Percentiles rank a stretch among this genome's conserved stretches.
These are phyloP conservation scores for Suillus placidus DNA, from an alignment of 768 basidiomycete species.

Conservation along the genomic window DNA sequence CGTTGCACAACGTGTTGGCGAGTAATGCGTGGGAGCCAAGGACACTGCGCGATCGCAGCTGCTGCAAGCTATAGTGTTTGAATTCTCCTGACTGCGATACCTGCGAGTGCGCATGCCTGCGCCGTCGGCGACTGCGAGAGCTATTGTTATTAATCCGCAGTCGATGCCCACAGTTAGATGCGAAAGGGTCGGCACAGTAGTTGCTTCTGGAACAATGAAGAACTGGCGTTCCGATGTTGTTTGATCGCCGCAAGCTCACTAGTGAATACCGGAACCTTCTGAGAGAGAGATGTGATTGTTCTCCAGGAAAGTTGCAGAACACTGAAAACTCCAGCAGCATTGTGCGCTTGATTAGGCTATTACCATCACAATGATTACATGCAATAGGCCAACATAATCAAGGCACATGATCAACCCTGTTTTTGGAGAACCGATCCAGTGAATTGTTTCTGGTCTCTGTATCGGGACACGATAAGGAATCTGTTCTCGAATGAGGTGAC, in stretches of 20 bases:
- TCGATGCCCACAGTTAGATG: too few species aligned
- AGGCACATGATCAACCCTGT: neutral
- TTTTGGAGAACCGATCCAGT: neutral
- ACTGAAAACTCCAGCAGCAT: neutral
- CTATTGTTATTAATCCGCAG: neutral
- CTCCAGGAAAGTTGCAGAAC: neutral
- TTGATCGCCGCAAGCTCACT: neutral
- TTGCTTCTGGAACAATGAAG: neutral
- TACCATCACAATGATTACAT: neutral
- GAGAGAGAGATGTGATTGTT: neutral
- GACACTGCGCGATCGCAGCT: neutral
- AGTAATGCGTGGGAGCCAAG: neutral
- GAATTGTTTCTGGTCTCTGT: neutral
- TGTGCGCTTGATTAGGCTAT: neutral
- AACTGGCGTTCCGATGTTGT: neutral
- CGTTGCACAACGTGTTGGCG: neutral
- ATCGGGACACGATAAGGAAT: neutral
- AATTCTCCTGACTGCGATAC: neutral
- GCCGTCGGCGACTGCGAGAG: neutral
- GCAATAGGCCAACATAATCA: neutral
- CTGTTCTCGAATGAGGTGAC: neutral
- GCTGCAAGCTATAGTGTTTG: neutral
- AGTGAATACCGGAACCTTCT: neutral
- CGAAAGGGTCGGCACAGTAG: neutral
- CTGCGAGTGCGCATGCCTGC: neutral